Conservation (phyloP, 2,329 filamentous ascomycete species). For the Pseudogymnoascus sp. region DNA sequence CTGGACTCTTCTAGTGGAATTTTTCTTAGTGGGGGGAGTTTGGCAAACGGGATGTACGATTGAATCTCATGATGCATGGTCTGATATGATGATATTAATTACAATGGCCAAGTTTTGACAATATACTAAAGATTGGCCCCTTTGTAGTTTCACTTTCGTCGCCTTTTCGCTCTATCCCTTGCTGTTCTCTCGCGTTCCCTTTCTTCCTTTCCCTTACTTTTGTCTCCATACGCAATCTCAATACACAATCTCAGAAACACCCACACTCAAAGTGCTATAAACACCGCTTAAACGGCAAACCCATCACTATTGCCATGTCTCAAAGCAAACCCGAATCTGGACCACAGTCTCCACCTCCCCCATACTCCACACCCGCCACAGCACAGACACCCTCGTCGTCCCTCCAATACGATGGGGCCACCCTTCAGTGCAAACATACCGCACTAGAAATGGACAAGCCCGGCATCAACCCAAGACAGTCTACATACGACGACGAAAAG, state of each 20-base stretch:
- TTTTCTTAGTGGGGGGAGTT: background rate
- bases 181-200: background rate
- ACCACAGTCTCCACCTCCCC: background rate
- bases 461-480: background rate
- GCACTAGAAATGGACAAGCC: background rate
- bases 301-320: background rate
- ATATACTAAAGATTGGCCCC: background rate
- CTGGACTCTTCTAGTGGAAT: no score
- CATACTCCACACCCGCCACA: background rate
- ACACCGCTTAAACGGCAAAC: background rate
- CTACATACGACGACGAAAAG: background rate
- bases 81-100: background rate
- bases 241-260: background rate
- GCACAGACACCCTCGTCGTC: background rate
- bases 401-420: background rate
- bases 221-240: background rate
- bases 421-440: background rate
- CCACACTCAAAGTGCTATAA: background rate
- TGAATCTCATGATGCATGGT: background rate
- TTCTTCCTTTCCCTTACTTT: background rate
- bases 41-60: background rate
- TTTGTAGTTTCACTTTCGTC: background rate
- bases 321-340: background rate
- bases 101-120: background rate
- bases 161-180: background rate